Evolutionary conservation across 495 filamentous ascomycete species (phyloP).

Genomic region (Neurospora africana): DNA sequence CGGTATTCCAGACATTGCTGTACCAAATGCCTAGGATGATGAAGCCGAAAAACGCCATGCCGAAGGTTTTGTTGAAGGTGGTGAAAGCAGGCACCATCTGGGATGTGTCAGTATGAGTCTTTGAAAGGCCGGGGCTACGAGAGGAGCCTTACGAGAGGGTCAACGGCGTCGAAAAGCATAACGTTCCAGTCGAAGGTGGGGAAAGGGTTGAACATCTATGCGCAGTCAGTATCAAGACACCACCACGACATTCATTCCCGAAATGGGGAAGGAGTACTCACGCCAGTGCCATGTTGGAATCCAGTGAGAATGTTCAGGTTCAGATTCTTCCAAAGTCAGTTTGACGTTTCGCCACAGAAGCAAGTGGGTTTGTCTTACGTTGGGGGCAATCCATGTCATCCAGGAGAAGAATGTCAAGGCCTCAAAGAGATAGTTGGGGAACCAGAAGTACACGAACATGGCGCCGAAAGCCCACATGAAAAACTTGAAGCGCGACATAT

Average conservation of each 20-base stretch:
- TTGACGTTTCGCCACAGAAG: neutral
- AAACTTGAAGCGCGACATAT: conserved; percentile 24
- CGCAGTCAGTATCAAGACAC: neutral
- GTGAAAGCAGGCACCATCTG: conserved; percentile 34
- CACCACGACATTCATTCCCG: no score
- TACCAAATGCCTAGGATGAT: conserved; percentile 28
- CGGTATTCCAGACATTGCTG: conserved; percentile 29
- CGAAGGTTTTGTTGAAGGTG: conserved; percentile 31
- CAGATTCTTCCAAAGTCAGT: conserved; percentile 9
- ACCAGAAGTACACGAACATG: conserved; percentile 37
- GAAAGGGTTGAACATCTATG: conserved; percentile 21
- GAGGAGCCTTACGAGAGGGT: conserved; percentile 18
- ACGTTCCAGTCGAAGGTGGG: conserved; percentile 37
- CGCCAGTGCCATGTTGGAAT: conserved; percentile 22
- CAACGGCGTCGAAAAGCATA: conserved; percentile 15
- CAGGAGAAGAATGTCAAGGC: conserved; percentile 31
- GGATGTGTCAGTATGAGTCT: no score
- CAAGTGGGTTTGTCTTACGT: neutral
- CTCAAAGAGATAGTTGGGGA: conserved; percentile 33
- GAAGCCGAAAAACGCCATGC: conserved; percentile 17
- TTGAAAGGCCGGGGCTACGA: no score
- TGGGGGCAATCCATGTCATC: conserved; percentile 34
- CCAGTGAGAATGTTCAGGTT: conserved; percentile 23
- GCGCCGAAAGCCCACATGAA: conserved; percentile 23
- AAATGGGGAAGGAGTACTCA: neutral